A percentile compares a stretch with the other conserved stretches of the same genome.
These are phyloP conservation scores for Backusella mclennaniae DNA, from an alignment of 192 early-diverging fungal species.

Conservation along the genomic window DNA sequence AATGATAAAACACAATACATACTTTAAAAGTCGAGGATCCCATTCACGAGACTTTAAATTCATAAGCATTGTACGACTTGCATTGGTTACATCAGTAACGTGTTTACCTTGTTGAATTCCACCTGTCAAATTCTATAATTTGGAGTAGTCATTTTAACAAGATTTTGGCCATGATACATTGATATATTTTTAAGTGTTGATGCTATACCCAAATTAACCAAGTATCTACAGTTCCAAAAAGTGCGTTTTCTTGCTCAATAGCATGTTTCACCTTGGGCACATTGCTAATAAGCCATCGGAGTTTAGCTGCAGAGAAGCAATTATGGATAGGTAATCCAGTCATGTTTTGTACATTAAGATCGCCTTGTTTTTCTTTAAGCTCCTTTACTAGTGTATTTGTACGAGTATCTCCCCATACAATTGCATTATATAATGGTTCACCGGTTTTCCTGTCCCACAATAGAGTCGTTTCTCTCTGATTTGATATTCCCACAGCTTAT, in stretches of 20 bases:
- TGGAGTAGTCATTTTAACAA: background rate
- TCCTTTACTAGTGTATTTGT: conserved; percentile 71
- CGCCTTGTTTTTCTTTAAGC: conserved; percentile 42
- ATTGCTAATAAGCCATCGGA: conserved; percentile 90
- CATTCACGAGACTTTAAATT: conserved; percentile 78
- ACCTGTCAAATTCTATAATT: conserved; percentile 78
- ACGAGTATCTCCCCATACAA: conserved; percentile 91
- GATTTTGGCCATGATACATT: too few relatives aligned
- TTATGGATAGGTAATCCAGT: conserved; percentile 88
- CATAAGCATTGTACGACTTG: conserved; percentile 96
- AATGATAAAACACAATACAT: background rate
- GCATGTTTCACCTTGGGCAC: conserved; percentile 30
- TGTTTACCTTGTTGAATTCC: conserved; percentile 64
- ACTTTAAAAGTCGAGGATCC: conserved; percentile 69
- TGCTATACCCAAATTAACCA: conserved; percentile 76
- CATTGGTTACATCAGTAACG: conserved; percentile 94
- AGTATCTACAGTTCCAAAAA: conserved; percentile 82
- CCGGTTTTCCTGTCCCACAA: conserved; percentile 85
- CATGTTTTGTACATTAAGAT: conserved; percentile 34
- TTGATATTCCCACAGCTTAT: conserved; percentile 83
- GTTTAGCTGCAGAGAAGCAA: conserved; percentile 90
- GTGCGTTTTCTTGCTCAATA: conserved; percentile 12
- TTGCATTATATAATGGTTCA: conserved; percentile 77
- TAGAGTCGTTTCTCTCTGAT: conserved; percentile 91
- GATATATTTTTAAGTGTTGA: background rate